These are phyloP conservation scores for Geotrichum citri-aurantii DNA, from an alignment of 1,139 yeast species.

Conservation along the genomic window DNA sequence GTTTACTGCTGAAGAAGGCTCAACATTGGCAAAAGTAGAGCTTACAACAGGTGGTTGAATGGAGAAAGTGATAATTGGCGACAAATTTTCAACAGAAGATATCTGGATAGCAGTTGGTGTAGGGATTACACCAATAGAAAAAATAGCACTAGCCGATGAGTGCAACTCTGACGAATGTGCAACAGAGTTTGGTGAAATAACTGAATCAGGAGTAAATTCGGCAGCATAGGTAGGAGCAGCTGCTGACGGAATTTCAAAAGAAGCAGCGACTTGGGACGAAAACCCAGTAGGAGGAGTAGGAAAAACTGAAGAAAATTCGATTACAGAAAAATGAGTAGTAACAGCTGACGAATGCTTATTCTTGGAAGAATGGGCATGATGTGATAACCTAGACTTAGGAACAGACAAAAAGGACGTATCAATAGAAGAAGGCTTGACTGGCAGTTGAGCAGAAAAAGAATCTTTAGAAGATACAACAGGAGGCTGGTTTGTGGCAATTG, in stretches of 20 bases:
- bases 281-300: too few relatives aligned
- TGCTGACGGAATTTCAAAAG: too few relatives aligned
- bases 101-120: neutral
- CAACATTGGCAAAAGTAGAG: neutral
- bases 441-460: neutral
- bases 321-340: too few relatives aligned
- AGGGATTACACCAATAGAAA: neutral
- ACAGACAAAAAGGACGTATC: neutral
- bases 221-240: too few relatives aligned
- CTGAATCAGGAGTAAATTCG: too few relatives aligned
- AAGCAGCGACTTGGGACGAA: too few relatives aligned
- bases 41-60: neutral
- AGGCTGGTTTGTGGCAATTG: neutral
- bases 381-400: neutral
- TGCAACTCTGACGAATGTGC: too few relatives aligned
- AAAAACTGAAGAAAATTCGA: too few relatives aligned
- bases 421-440: neutral
- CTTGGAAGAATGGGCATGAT: neutral
- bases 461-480: neutral
- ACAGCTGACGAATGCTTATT: neutral
- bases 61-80: too few relatives aligned
- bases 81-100: too few relatives aligned
- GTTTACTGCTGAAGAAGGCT: neutral
- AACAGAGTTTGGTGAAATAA: too few relatives aligned
- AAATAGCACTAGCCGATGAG: too few relatives aligned